A percentile compares a stretch with the other conserved stretches of the same genome.
Conservation (phyloP, 768 basidiomycete genomes). For the Mycena amicta region DNA sequence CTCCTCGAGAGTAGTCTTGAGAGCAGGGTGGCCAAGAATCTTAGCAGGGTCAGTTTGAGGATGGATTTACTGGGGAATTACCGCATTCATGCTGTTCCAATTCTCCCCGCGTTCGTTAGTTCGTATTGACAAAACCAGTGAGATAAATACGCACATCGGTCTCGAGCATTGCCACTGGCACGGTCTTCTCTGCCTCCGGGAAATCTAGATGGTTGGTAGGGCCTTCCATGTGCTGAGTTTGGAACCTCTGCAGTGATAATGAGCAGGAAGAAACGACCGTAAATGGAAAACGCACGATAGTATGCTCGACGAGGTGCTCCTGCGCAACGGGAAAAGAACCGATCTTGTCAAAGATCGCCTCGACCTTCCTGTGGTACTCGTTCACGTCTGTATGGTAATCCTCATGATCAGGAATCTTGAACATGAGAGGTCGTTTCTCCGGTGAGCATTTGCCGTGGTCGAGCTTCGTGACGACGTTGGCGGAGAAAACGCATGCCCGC, state of each 20-base stretch:
- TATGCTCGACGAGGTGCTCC: constrained; percentile 7
- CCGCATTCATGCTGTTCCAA: constrained; percentile 2
- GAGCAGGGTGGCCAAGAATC: not conserved
- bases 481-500: constrained; percentile 6
- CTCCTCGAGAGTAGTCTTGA: not conserved
- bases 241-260: constrained; percentile 2
- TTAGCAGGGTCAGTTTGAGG: too few species aligned
- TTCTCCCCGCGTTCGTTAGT: not conserved
- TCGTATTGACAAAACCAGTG: not conserved
- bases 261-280: not conserved
- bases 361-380: constrained; percentile 6
- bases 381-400: not conserved
- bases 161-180: constrained; percentile 10
- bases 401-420: constrained; percentile 8
- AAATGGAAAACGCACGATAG: not conserved
- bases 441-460: not conserved
- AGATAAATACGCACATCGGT: not conserved
- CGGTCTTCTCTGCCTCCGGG: constrained; percentile 7
- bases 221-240: not conserved
- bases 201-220: not conserved
- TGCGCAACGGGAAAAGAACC: not conserved
- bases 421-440: not conserved
- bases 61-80: too few species aligned
- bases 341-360: constrained; percentile 1
- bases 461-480: not conserved